Percentiles rank a stretch among this genome's conserved stretches.
Conservation (phyloP, 2,329 filamentous ascomycete species). For the Scedosporium dehoogii region DNA sequence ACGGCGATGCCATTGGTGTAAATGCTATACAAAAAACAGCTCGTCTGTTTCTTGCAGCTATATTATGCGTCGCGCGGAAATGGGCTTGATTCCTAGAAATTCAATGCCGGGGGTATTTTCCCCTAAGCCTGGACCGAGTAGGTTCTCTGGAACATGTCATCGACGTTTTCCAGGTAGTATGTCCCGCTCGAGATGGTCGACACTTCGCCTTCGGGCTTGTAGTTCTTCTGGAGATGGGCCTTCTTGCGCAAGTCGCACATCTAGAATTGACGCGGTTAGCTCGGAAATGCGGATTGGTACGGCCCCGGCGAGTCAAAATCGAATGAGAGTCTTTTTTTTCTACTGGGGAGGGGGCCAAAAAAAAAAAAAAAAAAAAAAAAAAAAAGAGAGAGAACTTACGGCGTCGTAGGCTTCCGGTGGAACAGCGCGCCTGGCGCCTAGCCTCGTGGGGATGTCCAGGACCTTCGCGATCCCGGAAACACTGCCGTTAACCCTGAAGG, state of each 20-base stretch:
- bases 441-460: constrained; percentile 59
- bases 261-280: constrained; percentile 24
- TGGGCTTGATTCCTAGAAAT: too few relatives aligned
- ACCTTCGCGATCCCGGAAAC: constrained; percentile 57
- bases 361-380: too few relatives aligned
- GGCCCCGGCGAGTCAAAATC: too few relatives aligned
- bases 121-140: constrained; percentile 65
- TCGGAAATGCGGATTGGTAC: too few relatives aligned
- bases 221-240: constrained; percentile 75
- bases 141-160: constrained; percentile 77
- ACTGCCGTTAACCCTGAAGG: constrained; percentile 62
- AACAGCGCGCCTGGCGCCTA: constrained; percentile 56
- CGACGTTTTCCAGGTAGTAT: constrained; percentile 72
- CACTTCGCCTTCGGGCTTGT: constrained; percentile 56
- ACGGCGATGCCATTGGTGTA: not conserved
- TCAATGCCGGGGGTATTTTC: too few relatives aligned
- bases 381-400: constrained; percentile 37
- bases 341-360: not conserved
- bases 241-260: constrained; percentile 75
- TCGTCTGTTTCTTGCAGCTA: not conserved
- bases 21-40: not conserved
- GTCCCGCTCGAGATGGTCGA: constrained; percentile 57
- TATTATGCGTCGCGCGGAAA: too few relatives aligned
- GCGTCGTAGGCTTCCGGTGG: constrained; percentile 64
- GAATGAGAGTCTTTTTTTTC: too few relatives aligned